Evolutionary conservation across 2,329 filamentous ascomycete genomes (phyloP).

Genomic region (Ophiognomonia clavigignenti-juglandacearum): DNA sequence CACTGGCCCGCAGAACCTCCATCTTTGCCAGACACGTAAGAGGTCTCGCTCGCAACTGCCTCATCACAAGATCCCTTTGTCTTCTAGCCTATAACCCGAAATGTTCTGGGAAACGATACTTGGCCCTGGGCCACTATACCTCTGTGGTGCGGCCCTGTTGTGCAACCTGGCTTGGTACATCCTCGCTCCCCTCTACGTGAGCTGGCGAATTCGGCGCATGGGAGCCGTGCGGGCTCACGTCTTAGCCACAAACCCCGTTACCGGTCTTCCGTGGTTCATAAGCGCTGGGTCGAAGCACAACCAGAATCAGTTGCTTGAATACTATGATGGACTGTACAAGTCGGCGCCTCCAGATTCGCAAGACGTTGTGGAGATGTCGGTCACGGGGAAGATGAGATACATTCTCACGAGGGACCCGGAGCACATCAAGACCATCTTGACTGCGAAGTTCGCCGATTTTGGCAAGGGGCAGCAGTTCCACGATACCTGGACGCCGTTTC

Average conservation of each 20-base stretch:
- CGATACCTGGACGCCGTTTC: conserved; percentile 37
- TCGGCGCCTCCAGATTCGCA: conserved; percentile 26
- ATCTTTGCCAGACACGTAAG: no score
- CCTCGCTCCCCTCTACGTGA: conserved; percentile 20
- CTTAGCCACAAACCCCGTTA: conserved; percentile 29
- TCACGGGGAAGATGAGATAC: conserved; percentile 28
- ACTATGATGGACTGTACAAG: conserved; percentile 26
- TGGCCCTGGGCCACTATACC: conserved; percentile 5
- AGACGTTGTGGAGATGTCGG: conserved; percentile 31
- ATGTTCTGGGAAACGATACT: conserved; percentile 14
- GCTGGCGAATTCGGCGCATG: conserved; percentile 24
- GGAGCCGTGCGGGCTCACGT: conserved; percentile 29
- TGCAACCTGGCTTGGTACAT: conserved; percentile 18
- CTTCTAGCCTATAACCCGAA: no score
- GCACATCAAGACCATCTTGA: conserved; percentile 53
- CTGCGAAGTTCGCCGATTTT: conserved; percentile 52
- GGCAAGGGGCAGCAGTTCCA: conserved; percentile 41
- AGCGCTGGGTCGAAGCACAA: conserved; percentile 24
- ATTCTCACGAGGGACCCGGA: conserved; percentile 48
- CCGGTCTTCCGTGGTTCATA: conserved; percentile 26
- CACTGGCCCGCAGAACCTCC: no score
- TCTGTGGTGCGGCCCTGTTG: conserved; percentile 7
- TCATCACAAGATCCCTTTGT: no score
- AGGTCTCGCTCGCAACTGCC: no score
- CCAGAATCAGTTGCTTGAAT: conserved; percentile 28